A percentile compares a stretch with the other conserved stretches of the same genome.
phyloP scores from a whole-genome alignment of 2,329 filamentous ascomycete genomes.

The Hypoxylon sp. region DNA sequence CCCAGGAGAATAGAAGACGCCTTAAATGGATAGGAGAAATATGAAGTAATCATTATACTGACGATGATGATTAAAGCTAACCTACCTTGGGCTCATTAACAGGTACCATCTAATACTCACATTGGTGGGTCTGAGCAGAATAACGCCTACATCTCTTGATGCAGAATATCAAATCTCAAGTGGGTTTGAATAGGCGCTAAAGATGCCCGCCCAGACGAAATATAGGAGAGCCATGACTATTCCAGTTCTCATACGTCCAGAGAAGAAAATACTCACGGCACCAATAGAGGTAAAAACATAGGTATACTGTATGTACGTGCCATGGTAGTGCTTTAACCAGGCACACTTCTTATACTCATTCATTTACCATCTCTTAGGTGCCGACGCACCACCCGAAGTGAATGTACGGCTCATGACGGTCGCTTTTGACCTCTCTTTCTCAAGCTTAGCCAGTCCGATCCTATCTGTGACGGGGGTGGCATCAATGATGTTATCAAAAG shows the following conservation, averaged over 20 bases:
- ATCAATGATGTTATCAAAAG: conserved; percentile 94
- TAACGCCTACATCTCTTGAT: background rate
- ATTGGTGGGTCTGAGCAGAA: background rate
- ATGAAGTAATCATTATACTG: background rate
- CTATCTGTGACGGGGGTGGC: conserved; percentile 91
- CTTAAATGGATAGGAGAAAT: background rate
- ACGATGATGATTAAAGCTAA: background rate
- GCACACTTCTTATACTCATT: conserved; percentile 19
- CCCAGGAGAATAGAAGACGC: background rate
- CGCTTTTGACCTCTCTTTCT: conserved; percentile 67
- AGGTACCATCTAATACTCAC: background rate
- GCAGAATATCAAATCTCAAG: no score
- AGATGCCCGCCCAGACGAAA: background rate
- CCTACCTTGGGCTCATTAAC: background rate
- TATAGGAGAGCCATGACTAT: background rate
- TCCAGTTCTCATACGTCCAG: background rate
- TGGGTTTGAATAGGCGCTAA: background rate
- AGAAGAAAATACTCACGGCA: background rate
- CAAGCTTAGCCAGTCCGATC: conserved; percentile 74
- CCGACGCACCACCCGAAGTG: conserved; percentile 64
- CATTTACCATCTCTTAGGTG: conserved; percentile 63
- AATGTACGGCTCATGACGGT: conserved; percentile 66
- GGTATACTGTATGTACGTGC: background rate
- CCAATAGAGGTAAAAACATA: background rate
- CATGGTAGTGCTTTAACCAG: background rate